A percentile compares a stretch with the other conserved stretches of the same genome.
phyloP scores from a whole-genome alignment of 768 basidiomycete genomes.

The Lactarius quietus region DNA sequence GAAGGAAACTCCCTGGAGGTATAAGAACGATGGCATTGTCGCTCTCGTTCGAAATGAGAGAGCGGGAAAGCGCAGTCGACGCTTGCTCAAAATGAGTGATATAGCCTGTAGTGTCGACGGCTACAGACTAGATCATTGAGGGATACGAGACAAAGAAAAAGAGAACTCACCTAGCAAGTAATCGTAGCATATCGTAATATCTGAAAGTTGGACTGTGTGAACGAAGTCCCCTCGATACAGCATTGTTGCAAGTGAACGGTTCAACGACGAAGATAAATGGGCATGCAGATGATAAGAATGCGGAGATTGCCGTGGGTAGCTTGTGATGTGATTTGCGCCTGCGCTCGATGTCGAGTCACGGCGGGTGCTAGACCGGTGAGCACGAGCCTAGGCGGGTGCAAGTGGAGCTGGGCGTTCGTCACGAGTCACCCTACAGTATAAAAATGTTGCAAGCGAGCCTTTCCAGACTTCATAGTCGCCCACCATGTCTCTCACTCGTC shows the following conservation, averaged over 20 bases:
- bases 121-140: neutral
- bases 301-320: conserved; percentile 9
- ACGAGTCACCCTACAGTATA: no score
- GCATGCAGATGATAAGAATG: neutral
- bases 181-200: conserved; percentile 53
- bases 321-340: no score
- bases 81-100: conserved; percentile 49
- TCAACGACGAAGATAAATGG: no score
- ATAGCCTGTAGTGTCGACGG: conserved; percentile 37
- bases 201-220: conserved; percentile 50
- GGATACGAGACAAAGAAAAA: neutral
- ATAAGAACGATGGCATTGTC: conserved; percentile 33
- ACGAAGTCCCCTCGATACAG: conserved; percentile 53
- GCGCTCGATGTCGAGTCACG: neutral
- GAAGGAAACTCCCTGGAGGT: conserved; percentile 56
- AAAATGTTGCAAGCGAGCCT: no score
- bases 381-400: no score
- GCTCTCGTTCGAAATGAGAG: conserved; percentile 30
- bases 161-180: conserved; percentile 47
- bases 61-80: conserved; percentile 35
- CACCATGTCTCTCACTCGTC: conserved; percentile 63
- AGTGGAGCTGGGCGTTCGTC: neutral
- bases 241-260: conserved; percentile 16
- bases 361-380: no score
- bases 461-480: neutral